Conservation (phyloP, 768 basidiomycete genomes). For the Rhodotorula taiwanensis region DNA sequence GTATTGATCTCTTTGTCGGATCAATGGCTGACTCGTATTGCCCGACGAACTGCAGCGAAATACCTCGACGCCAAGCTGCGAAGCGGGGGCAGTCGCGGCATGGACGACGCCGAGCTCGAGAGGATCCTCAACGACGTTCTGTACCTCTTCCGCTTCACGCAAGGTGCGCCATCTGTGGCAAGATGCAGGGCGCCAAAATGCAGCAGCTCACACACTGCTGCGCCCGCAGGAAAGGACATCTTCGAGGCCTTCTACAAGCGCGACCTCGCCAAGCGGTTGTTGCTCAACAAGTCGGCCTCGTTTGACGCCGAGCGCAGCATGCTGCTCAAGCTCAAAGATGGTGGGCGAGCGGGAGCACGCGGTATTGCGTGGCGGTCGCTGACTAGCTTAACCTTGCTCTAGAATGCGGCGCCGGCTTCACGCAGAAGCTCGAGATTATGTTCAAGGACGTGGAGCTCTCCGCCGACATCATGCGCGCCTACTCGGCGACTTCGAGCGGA, state of each 20-base stretch:
- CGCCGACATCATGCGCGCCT: slow-evolving; percentile 63
- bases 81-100: slow-evolving; percentile 63
- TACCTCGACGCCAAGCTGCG: slow-evolving; percentile 81
- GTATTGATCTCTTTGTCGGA: background rate
- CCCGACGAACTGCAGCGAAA: slow-evolving; percentile 63
- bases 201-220: background rate
- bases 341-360: too few relatives aligned
- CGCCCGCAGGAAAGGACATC: slow-evolving; percentile 67
- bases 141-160: slow-evolving; percentile 72
- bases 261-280: slow-evolving; percentile 73
- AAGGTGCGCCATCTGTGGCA: slow-evolving; percentile 44
- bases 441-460: slow-evolving; percentile 56
- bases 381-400: too few relatives aligned
- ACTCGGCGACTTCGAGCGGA: slow-evolving; percentile 45
- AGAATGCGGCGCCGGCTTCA: slow-evolving; percentile 93
- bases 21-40: slow-evolving; percentile 46
- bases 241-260: slow-evolving; percentile 89
- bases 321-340: slow-evolving; percentile 75
- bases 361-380: too few relatives aligned
- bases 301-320: slow-evolving; percentile 79
- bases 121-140: slow-evolving; percentile 60
- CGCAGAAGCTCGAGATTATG: slow-evolving; percentile 84
- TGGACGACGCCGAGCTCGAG: slow-evolving; percentile 60
- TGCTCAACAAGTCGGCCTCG: slow-evolving; percentile 76
- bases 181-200: background rate